phyloP scores from a whole-genome alignment of 805 yeast genomes.

The Metschnikowia cerradonensis region DNA sequence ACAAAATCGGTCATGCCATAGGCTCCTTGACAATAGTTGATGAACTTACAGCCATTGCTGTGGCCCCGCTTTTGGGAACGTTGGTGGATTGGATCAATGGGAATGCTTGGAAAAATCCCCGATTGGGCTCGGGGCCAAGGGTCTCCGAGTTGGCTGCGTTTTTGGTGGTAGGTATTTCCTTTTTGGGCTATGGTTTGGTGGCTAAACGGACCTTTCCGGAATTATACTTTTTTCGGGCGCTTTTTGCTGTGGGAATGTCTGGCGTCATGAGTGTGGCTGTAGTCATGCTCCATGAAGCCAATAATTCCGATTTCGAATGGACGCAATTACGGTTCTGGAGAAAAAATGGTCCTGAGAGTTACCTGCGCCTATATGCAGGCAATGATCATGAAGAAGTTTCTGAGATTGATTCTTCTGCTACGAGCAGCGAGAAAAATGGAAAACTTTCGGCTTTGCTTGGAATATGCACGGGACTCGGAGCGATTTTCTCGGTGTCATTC shows the following conservation, averaged over 20 bases:
- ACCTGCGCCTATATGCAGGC: too few relatives aligned
- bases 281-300: constrained; percentile 54
- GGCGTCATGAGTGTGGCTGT: constrained; percentile 55
- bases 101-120: constrained; percentile 8
- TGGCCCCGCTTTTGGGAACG: constrained; percentile 63
- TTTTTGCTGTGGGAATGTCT: constrained; percentile 62
- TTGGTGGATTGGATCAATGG: constrained; percentile 49
- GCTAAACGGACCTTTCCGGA: constrained; percentile 42
- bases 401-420: too few relatives aligned
- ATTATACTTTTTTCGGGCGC: constrained; percentile 45
- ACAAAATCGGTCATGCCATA: constrained; percentile 30
- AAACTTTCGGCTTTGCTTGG: constrained; percentile 60
- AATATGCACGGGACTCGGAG: constrained; percentile 60
- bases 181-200: constrained; percentile 44
- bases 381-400: too few relatives aligned
- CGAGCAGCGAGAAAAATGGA: constrained; percentile 31
- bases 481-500: constrained; percentile 54
- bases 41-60: constrained; percentile 49
- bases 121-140: constrained; percentile 45
- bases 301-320: constrained; percentile 41
- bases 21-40: constrained; percentile 48
- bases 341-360: constrained; percentile 30
- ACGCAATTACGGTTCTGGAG: constrained; percentile 26
- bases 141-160: constrained; percentile 49
- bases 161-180: constrained; percentile 41